Evolutionary conservation across 139 green algal genomes (phyloP).

Genomic region (Diplosphaera chodatii): DNA sequence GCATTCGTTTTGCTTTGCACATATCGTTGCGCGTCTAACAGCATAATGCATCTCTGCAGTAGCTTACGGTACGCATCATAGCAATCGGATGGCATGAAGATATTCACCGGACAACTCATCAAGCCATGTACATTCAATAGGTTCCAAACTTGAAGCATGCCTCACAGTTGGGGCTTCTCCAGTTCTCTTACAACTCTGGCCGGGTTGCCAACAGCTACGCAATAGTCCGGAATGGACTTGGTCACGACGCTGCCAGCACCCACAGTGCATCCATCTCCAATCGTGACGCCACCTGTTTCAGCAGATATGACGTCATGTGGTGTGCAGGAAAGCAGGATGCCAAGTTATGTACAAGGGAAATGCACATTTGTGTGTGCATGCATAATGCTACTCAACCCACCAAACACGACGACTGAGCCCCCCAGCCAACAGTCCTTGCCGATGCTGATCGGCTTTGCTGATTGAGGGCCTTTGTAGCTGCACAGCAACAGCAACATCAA

Average conservation of each 20-base stretch:
- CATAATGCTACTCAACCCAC: slow-evolving; percentile 21
- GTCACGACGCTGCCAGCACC: slow-evolving; percentile 56
- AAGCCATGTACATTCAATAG: too few species aligned
- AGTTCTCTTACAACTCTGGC: slow-evolving; percentile 37
- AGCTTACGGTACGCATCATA: too few species aligned
- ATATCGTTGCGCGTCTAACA: too few species aligned
- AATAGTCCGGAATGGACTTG: slow-evolving; percentile 42
- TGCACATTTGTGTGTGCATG: too few species aligned
- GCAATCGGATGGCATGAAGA: too few species aligned
- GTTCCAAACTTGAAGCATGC: too few species aligned
- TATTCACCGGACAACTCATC: too few species aligned
- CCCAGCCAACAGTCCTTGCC: slow-evolving; percentile 29
- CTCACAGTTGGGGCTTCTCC: background rate
- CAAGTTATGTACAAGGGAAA: background rate
- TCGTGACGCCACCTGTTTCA: slow-evolving; percentile 43
- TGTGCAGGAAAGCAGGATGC: too few species aligned
- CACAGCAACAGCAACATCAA: slow-evolving; percentile 27
- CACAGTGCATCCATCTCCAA: slow-evolving; percentile 40
- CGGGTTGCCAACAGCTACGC: slow-evolving; percentile 49
- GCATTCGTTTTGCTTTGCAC: too few species aligned
- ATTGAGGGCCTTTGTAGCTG: slow-evolving; percentile 23
- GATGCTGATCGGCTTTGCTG: slow-evolving; percentile 32
- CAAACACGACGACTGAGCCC: slow-evolving; percentile 53
- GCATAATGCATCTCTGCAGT: too few species aligned
- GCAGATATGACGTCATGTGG: background rate